Evolutionary conservation across 2,329 filamentous ascomycete genomes (phyloP).

Genomic region (Pseudogymnoascus sp.): DNA sequence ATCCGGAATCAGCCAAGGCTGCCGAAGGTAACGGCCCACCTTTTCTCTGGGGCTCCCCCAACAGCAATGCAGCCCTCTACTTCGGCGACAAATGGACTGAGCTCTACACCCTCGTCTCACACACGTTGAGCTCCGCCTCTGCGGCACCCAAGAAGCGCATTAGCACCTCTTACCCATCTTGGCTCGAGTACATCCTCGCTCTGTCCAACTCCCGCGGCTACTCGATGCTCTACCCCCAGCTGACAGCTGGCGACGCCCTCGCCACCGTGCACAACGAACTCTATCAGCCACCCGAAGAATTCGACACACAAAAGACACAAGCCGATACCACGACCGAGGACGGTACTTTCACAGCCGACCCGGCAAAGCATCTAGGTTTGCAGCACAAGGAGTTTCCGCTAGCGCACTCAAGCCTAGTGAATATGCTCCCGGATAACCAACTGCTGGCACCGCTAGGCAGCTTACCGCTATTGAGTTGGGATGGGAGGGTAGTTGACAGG

Average conservation of each 20-base stretch:
- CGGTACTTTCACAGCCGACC: conserved; percentile 22
- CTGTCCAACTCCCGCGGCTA: conserved; percentile 72
- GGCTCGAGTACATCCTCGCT: conserved; percentile 71
- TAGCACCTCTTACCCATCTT: conserved; percentile 63
- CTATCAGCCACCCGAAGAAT: conserved; percentile 65
- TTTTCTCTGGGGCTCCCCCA: conserved; percentile 81
- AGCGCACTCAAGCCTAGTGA: conserved; percentile 43
- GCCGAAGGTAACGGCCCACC: conserved; percentile 29
- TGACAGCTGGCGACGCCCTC: conserved; percentile 39
- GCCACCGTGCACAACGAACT: conserved; percentile 74
- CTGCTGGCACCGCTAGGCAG: conserved; percentile 37
- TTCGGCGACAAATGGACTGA: conserved; percentile 83
- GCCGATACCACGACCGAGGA: conserved; percentile 14
- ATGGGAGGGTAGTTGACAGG: conserved; percentile 44
- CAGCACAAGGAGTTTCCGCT: conserved; percentile 30
- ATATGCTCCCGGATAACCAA: conserved; percentile 40
- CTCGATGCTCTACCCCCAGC: conserved; percentile 69
- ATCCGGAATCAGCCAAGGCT: conserved; percentile 21
- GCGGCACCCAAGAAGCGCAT: conserved; percentile 49
- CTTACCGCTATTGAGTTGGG: conserved; percentile 57
- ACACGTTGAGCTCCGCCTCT: conserved; percentile 23
- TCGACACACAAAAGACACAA: conserved; percentile 27
- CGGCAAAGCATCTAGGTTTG: conserved; percentile 21
- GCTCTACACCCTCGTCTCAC: conserved; percentile 69
- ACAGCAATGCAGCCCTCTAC: conserved; percentile 73